Evolutionary conservation across 2,329 filamentous ascomycete species (phyloP), one percentile per base, ranked within the genome.

Genomic region (Nemania diffusa): DNA sequence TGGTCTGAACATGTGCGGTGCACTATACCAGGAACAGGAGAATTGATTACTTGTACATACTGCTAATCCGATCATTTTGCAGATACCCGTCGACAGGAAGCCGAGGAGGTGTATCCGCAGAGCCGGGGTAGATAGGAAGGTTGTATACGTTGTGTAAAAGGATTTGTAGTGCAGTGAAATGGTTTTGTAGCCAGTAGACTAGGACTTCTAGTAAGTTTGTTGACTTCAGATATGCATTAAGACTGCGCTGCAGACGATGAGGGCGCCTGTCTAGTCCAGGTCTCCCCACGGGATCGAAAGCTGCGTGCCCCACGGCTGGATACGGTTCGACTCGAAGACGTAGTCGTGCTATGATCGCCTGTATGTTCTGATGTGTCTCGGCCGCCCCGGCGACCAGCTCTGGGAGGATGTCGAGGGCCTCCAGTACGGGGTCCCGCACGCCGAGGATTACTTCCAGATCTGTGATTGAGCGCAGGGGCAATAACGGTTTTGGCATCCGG

Each of bases 401-500:
- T 67, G 5, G 71, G 56, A 34, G 50, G 40, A 57, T 71, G 67
- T n/a, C 69, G 65, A 15, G 66, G 42, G 32, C 62, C 58, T 52
- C 59, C 66, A 9, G 48, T 27, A 20, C 71, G 68, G 40, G 59
- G 22, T 40, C 61, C 68, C n/a, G 58, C 63, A 22, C 73, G 73
- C 26, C 70, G 67, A 13, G 72, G 71, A 37, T 72, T 73, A 46
- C 71, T 74, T 56, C 62, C 65, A 22, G 65, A 72, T 51, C 73
- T 70, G 42, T 68, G 52, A 53, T 64, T 63, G 13, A 55, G 22
- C 48, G 65, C n/a, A 37, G 57, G 73, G 64, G 56, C 76, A 69
- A 50, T 58, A 44, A 64, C 69, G 1, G 74, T 78, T 69, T 81
- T 86, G 5, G 78, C 69, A 32, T 80, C 78, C 1, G 76, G 67